Percentiles rank a stretch among this genome's conserved stretches.
Evolutionary conservation across 225 moss, liverwort and hornwort genomes (phyloP).

Genomic region (Asterella californica): DNA sequence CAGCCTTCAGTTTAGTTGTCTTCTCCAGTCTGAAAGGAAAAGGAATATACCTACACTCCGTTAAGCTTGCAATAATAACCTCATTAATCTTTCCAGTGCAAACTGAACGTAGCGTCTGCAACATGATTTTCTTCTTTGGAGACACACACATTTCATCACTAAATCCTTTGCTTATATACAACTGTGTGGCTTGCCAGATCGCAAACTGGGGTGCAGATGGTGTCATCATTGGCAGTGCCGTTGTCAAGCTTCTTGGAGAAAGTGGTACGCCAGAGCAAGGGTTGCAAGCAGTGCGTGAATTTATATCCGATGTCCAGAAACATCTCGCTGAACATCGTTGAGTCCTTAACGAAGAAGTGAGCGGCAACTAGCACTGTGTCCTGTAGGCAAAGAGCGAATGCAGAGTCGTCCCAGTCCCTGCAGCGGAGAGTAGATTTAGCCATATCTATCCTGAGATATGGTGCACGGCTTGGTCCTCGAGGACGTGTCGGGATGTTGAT

Average conservation of each 20-base stretch:
- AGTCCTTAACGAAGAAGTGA: not conserved
- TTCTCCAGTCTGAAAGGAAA: not conserved
- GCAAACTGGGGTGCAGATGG: slow-evolving; percentile 53
- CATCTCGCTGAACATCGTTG: not conserved
- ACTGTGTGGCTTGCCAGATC: slow-evolving; percentile 22
- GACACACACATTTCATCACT: not conserved
- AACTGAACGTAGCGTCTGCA: not conserved
- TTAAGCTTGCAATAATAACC: no score
- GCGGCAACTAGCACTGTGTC: not conserved
- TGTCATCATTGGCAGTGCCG: slow-evolving; percentile 47
- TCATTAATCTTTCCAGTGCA: not conserved
- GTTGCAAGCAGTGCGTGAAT: slow-evolving; percentile 31
- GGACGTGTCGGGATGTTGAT: not conserved
- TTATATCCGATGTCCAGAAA: slow-evolving; percentile 18
- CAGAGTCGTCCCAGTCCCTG: not conserved
- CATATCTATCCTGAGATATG: not conserved
- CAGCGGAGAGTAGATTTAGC: not conserved
- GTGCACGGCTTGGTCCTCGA: not conserved
- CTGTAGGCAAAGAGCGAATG: not conserved
- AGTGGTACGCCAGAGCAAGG: slow-evolving; percentile 40
- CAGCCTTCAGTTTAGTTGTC: not conserved
- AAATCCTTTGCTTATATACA: no score
- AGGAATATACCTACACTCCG: not conserved
- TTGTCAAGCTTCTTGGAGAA: slow-evolving; percentile 51
- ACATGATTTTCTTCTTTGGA: not conserved